Percentiles rank a stretch among this genome's conserved stretches.
These are phyloP conservation scores for Akanthomyces uredinophilus DNA, from an alignment of 2,329 filamentous ascomycete species.

Conservation along the genomic window DNA sequence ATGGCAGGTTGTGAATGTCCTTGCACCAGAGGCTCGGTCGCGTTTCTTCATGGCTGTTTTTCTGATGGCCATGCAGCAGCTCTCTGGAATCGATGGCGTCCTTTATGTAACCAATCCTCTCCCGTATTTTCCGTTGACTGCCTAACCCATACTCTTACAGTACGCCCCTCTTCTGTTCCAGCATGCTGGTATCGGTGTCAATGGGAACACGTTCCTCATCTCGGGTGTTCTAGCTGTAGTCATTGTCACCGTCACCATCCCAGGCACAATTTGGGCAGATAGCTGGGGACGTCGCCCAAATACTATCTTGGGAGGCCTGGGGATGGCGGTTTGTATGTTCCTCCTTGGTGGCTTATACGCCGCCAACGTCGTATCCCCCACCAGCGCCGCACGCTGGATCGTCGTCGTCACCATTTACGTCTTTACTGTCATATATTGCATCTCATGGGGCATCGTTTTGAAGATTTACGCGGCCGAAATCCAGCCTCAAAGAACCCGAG, in stretches of 20 bases:
- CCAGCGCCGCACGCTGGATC: conserved; percentile 41
- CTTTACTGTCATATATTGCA: conserved; percentile 40
- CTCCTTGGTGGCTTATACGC: conserved; percentile 50
- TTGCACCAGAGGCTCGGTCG: not conserved
- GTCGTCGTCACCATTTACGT: conserved; percentile 47
- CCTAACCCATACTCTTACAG: conserved; percentile 24
- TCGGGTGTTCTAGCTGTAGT: conserved; percentile 54
- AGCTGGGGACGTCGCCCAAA: conserved; percentile 50
- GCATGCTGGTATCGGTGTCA: conserved; percentile 51
- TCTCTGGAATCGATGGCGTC: conserved; percentile 58
- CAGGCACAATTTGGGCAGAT: conserved; percentile 50
- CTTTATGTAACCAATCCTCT: conserved; percentile 43
- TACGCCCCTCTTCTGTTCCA: conserved; percentile 58
- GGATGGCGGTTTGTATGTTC: conserved; percentile 47
- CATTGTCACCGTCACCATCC: conserved; percentile 50
- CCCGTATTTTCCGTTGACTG: not conserved
- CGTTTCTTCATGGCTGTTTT: conserved; percentile 21
- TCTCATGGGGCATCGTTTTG: conserved; percentile 49
- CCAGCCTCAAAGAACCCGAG: conserved; percentile 49
- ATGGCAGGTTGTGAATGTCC: not conserved
- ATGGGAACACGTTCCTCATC: conserved; percentile 50
- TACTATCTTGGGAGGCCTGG: conserved; percentile 46
- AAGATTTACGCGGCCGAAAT: conserved; percentile 53
- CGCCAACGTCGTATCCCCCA: conserved; percentile 31
- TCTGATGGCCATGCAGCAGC: conserved; percentile 36